phyloP scores from a whole-genome alignment of 345 rosid species.

The Populus nigra region DNA sequence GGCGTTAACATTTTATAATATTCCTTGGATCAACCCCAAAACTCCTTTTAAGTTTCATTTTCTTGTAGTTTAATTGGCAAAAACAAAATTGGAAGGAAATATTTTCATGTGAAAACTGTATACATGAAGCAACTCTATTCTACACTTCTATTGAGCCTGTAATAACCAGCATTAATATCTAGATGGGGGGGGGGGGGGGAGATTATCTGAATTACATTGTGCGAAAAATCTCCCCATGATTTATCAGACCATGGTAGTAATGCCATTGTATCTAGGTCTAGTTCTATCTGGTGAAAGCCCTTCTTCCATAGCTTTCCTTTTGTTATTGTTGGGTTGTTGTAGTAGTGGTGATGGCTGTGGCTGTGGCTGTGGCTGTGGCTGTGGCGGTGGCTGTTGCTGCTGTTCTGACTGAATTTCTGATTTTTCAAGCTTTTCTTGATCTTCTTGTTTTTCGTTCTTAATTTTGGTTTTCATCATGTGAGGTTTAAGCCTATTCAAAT shows the following conservation, averaged over 20 bases:
- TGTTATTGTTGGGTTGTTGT: conserved; percentile 28
- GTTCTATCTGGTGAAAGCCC: conserved; percentile 50
- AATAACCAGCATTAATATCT: conserved; percentile 1
- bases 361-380: not conserved
- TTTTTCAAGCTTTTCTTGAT: conserved; percentile 19
- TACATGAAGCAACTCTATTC: conserved; percentile 23
- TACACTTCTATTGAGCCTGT: conserved; percentile 21
- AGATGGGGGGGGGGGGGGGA: not conserved
- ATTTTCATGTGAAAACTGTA: conserved; percentile 11
- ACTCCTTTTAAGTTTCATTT: not conserved
- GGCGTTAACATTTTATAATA: not conserved
- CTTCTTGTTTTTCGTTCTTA: conserved; percentile 21
- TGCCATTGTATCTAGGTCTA: conserved; percentile 46
- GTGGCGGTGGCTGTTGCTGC: not conserved
- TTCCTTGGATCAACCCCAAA: not conserved
- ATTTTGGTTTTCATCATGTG: conserved; percentile 49
- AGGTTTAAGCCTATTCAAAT: conserved; percentile 54
- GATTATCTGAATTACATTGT: conserved; percentile 14
- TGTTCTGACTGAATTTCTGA: conserved; percentile 9
- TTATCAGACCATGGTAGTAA: conserved; percentile 35
- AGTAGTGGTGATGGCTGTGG: not conserved
- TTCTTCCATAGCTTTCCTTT: conserved; percentile 62
- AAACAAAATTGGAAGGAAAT: conserved; percentile 15
- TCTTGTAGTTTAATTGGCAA: not conserved
- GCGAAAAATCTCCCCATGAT: not conserved